Conservation (phyloP, 176 grass and related monocot genomes). For the Stipa capillata region DNA sequence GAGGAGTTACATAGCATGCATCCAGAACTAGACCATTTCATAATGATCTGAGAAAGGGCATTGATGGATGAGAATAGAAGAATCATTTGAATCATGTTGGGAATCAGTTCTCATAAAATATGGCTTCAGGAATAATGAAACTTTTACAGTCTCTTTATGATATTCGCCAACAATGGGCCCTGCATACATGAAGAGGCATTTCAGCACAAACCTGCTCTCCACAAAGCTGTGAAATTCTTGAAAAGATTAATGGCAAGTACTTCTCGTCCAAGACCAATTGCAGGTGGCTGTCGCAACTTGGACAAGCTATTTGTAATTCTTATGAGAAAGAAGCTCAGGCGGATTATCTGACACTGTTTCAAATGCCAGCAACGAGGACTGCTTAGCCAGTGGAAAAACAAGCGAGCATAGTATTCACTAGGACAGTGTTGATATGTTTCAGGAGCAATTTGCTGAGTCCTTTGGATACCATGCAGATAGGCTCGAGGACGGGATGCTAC, state of each 20-base stretch:
- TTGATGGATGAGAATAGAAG: constrained; percentile 43
- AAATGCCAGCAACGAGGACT: constrained; percentile 44
- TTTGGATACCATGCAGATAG: constrained; percentile 68
- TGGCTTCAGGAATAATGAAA: constrained; percentile 45
- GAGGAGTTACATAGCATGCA: constrained; percentile 42
- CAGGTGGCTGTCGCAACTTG: constrained; percentile 46
- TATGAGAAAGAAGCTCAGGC: constrained; percentile 52
- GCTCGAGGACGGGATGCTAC: constrained; percentile 42
- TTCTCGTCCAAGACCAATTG: constrained; percentile 54
- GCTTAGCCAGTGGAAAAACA: constrained; percentile 65
- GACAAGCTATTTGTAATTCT: constrained; percentile 35
- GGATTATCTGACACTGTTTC: constrained; percentile 63
- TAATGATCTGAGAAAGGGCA: constrained; percentile 52
- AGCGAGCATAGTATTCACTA: constrained; percentile 65
- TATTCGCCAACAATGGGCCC: constrained; percentile 68
- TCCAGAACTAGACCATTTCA: constrained; percentile 31
- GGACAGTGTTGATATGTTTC: constrained; percentile 57
- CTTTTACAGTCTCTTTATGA: constrained; percentile 58
- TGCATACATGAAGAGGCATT: constrained; percentile 51
- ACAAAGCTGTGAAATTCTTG: constrained; percentile 36
- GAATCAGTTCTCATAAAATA: constrained; percentile 37
- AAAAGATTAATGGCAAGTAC: constrained; percentile 52
- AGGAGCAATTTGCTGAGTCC: constrained; percentile 68
- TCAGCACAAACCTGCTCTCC: constrained; percentile 29
- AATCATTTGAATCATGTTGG: constrained; percentile 68